These are phyloP conservation scores for Conoideocrella luteorostrata DNA, from an alignment of 2,329 filamentous ascomycete genomes.

Conservation along the genomic window DNA sequence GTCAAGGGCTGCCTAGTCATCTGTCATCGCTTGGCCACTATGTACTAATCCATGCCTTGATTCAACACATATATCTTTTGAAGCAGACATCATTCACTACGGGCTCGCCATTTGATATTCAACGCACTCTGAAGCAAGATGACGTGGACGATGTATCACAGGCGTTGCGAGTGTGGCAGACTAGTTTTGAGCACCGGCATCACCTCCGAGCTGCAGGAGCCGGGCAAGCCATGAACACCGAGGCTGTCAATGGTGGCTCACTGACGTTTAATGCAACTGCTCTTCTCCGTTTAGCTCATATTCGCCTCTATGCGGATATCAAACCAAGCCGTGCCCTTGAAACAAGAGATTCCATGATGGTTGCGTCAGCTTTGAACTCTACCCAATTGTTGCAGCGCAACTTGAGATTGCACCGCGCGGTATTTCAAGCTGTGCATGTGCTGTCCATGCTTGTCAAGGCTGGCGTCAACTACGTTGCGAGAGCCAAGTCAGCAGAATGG, in stretches of 20 bases:
- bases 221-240: conserved; percentile 38
- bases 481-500: conserved; percentile 55
- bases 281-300: conserved; percentile 53
- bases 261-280: conserved; percentile 62
- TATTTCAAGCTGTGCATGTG: conserved; percentile 63
- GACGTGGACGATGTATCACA: conserved; percentile 51
- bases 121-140: conserved; percentile 44
- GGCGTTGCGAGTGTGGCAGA: conserved; percentile 52
- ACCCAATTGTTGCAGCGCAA: conserved; percentile 54
- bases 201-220: conserved; percentile 44
- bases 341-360: conserved; percentile 55
- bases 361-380: conserved; percentile 54
- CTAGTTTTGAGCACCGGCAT: conserved; percentile 50
- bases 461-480: conserved; percentile 56
- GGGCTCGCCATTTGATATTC: conserved; percentile 41
- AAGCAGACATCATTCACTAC: conserved; percentile 54
- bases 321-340: conserved; percentile 57
- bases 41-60: conserved; percentile 62
- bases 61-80: conserved; percentile 66
- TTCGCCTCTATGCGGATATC: conserved; percentile 60
- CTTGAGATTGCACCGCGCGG: conserved; percentile 53
- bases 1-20: conserved; percentile 40
- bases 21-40: conserved; percentile 62
- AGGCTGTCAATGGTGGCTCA: conserved; percentile 49
- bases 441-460: conserved; percentile 60